Evolutionary conservation across 1,284 basidiomycete species (phyloP).

Genomic region (Cryptococcus wingfieldii): DNA sequence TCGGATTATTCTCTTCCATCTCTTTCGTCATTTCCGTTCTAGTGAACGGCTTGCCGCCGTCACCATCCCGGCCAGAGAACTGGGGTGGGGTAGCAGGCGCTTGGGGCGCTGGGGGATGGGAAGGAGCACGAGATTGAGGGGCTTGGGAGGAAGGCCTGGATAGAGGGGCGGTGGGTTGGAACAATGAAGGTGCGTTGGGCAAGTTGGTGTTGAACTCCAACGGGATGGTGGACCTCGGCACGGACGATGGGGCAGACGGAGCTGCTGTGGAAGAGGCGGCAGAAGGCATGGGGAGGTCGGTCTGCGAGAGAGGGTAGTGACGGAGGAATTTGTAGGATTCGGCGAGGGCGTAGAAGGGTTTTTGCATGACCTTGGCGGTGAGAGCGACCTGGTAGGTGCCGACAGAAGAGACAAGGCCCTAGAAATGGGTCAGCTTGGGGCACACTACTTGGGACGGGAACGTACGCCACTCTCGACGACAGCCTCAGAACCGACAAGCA

Average conservation of each 20-base stretch:
- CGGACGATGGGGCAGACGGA: too few species aligned
- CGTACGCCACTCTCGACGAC: conserved; percentile 81
- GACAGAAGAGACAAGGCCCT: conserved; percentile 56
- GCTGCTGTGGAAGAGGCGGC: neutral
- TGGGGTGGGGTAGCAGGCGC: conserved; percentile 12
- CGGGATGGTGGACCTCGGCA: neutral
- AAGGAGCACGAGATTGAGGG: neutral
- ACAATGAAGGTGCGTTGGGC: conserved; percentile 20
- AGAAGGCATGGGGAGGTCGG: conserved; percentile 70
- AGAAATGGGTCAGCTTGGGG: neutral
- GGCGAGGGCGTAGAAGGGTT: conserved; percentile 94
- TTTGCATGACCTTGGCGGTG: conserved; percentile 88
- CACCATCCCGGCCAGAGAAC: neutral
- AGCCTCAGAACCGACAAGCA: conserved; percentile 93
- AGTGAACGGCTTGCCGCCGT: neutral
- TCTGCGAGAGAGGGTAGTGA: conserved; percentile 92
- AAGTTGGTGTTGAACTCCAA: conserved; percentile 5
- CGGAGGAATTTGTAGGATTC: conserved; percentile 99
- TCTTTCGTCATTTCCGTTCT: conserved; percentile 45
- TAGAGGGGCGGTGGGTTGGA: conserved; percentile 15
- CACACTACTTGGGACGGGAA: neutral
- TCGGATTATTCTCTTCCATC: conserved; percentile 49
- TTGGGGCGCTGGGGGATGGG: neutral
- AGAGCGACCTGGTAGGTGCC: conserved; percentile 96
- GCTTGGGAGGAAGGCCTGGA: neutral